These are phyloP conservation scores for Paecilomyces sp. DNA, from an alignment of 2,329 filamentous ascomycete genomes.

Conservation along the genomic window DNA sequence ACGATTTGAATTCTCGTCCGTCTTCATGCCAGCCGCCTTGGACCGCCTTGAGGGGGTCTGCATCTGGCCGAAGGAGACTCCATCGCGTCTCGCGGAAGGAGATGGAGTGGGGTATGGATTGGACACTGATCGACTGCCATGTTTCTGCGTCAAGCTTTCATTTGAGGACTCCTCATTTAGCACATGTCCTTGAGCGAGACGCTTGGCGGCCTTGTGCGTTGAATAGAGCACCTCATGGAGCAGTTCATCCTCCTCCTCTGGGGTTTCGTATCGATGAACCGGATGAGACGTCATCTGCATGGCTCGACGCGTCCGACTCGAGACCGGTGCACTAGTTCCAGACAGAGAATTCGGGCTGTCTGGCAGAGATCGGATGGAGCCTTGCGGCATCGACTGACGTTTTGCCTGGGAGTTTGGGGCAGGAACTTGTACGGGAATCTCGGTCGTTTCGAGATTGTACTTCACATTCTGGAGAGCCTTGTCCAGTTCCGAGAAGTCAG, in stretches of 20 bases:
- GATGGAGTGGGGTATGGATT: constrained; percentile 64
- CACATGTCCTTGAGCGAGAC: constrained; percentile 49
- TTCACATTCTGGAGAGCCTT: constrained; percentile 55
- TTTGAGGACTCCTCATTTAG: constrained; percentile 45
- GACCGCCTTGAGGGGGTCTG: constrained; percentile 55
- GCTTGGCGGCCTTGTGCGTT: constrained; percentile 66
- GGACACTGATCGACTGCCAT: constrained; percentile 23
- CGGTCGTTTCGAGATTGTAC: constrained; percentile 48
- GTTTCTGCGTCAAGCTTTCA: constrained; percentile 36
- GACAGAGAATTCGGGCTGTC: constrained; percentile 20
- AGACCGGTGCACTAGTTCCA: constrained; percentile 49
- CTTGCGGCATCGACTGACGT: constrained; percentile 33
- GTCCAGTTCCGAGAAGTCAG: constrained; percentile 54
- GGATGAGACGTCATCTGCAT: constrained; percentile 64
- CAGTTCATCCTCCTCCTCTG: constrained; percentile 93
- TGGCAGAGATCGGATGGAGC: constrained; percentile 20
- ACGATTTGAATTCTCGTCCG: constrained; percentile 45
- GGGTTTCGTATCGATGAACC: constrained; percentile 81
- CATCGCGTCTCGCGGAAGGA: constrained; percentile 76
- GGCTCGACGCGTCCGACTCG: constrained; percentile 71
- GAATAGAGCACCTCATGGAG: constrained; percentile 81
- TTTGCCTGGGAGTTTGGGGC: constrained; percentile 22
- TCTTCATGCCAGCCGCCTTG: constrained; percentile 56
- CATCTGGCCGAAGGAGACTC: constrained; percentile 62
- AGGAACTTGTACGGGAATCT: constrained; percentile 29